phyloP scores from a whole-genome alignment of 768 basidiomycete genomes.

The Cystoderma amianthinum region DNA sequence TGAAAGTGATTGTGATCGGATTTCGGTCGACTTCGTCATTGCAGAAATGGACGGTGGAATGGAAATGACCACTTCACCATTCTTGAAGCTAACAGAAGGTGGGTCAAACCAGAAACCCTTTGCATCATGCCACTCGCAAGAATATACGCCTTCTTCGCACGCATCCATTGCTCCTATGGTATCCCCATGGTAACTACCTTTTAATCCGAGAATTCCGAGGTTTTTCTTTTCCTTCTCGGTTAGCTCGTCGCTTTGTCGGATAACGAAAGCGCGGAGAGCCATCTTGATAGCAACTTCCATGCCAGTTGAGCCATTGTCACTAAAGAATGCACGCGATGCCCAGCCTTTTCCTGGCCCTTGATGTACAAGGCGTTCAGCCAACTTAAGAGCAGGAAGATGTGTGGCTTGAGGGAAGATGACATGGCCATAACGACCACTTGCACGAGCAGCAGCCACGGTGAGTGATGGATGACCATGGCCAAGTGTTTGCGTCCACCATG shows the following conservation, averaged over 20 bases:
- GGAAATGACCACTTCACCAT: constrained; percentile 48
- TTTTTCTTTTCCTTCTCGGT: constrained; percentile 32
- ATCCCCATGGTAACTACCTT: constrained; percentile 95
- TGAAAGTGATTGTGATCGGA: constrained; percentile 38
- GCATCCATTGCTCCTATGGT: constrained; percentile 98
- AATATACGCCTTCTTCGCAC: constrained; percentile 84
- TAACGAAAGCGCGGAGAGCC: constrained; percentile 71
- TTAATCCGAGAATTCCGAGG: constrained; percentile 78
- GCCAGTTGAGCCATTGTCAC: constrained; percentile 92
- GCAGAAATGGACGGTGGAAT: constrained; percentile 43
- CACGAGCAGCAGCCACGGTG: constrained; percentile 80
- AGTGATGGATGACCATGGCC: constrained; percentile 77
- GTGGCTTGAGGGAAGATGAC: constrained; percentile 92
- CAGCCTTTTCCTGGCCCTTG: constrained; percentile 82
- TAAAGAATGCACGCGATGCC: constrained; percentile 89
- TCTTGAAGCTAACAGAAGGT: constrained; percentile 64
- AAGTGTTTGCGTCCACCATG: constrained; percentile 96
- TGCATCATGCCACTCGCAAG: constrained; percentile 93
- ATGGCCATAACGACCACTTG: constrained; percentile 92
- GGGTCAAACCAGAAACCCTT: constrained; percentile 94
- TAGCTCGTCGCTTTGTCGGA: constrained; percentile 22
- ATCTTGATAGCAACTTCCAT: constrained; percentile 99
- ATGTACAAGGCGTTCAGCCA: constrained; percentile 73
- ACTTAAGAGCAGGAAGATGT: constrained; percentile 76
- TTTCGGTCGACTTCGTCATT: constrained; percentile 15